Evolutionary conservation across 768 basidiomycete genomes (phyloP), one percentile per base, ranked within the genome.

Genomic region (Udeniomyces megalosporus): DNA sequence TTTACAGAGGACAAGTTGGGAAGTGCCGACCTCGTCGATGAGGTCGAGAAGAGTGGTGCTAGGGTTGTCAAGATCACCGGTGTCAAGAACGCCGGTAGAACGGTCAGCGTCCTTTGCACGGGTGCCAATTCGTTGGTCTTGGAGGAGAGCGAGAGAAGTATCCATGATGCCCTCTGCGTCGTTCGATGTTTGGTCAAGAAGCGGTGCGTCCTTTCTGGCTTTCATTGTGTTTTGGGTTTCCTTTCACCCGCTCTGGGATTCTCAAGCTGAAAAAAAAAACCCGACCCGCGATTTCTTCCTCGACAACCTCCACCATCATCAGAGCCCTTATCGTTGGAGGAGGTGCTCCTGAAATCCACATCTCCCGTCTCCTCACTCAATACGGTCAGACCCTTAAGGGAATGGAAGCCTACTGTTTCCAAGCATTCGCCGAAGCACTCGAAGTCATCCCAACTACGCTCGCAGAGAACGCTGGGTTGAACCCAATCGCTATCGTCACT

Each of bases 371-470:
- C 68, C 79, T 99, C 52, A 84, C 88, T 1, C 88, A 95, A 73
- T 81, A 93, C 68, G 83, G 91, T 1, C 89, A 93, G 67, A 85
- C 89, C 0, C 79, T 97, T 65, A 93, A 86, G 74, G 93, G 95
- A 53, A 96, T 96, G 85, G 92, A 97, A 74, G 88, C 93, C 10
- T 97, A 96, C 74, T 97, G 95, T 75, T 95, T 96, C 83, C 88
- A 95, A 69, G 92, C 91, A 3, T 99, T 90, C 70, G 92, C 95
- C 31, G 93, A 97, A 70, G 91, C 95, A 1, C 80, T 99, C 53
- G 95, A 97, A 74, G 87, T 97, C 66, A 97, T 99, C 66, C 95
- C 95, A 4, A 93, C 85, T 2, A 99, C 95, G 0, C 79, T 99
- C 24, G 95, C 95, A 28, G 95, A 99, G 76, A 99, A 99, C 72